Evolutionary conservation across 345 rosid species (phyloP).

Genomic region (Aegle marmelos): DNA sequence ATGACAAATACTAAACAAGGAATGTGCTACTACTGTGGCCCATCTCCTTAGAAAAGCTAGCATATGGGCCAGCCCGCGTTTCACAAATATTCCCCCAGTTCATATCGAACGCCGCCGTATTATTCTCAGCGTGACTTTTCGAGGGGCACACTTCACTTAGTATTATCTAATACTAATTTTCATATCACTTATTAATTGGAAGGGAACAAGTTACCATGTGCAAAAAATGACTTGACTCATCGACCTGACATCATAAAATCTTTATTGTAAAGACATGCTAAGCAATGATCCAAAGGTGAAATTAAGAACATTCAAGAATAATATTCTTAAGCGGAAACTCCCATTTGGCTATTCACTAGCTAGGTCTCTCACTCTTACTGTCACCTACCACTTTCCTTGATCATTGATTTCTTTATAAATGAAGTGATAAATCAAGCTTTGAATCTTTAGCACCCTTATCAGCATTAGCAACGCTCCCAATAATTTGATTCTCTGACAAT

Average conservation of each 20-base stretch:
- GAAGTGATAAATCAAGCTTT: conserved; percentile 79
- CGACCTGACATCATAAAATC: background rate
- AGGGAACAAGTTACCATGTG: background rate
- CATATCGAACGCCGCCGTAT: too few species aligned
- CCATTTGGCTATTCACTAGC: background rate
- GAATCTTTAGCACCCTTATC: conserved; percentile 36
- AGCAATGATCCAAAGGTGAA: background rate
- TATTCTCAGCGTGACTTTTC: too few species aligned
- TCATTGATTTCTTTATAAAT: conserved; percentile 43
- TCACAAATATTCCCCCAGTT: background rate
- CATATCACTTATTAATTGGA: background rate
- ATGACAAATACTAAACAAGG: too few species aligned
- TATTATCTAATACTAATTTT: background rate
- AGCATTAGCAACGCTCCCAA: conserved; percentile 14
- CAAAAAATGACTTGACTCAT: background rate
- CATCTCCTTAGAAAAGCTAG: background rate
- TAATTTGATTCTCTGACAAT: conserved; percentile 5
- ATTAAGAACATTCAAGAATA: background rate
- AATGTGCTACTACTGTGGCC: too few species aligned
- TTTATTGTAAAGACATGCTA: background rate
- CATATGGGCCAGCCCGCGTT: background rate
- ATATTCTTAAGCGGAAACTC: background rate
- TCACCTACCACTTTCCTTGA: background rate
- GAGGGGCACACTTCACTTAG: too few species aligned
- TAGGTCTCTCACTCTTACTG: background rate